These are phyloP conservation scores for Yamadazyma dushanensis DNA, from an alignment of 1,139 yeast species.

Conservation along the genomic window DNA sequence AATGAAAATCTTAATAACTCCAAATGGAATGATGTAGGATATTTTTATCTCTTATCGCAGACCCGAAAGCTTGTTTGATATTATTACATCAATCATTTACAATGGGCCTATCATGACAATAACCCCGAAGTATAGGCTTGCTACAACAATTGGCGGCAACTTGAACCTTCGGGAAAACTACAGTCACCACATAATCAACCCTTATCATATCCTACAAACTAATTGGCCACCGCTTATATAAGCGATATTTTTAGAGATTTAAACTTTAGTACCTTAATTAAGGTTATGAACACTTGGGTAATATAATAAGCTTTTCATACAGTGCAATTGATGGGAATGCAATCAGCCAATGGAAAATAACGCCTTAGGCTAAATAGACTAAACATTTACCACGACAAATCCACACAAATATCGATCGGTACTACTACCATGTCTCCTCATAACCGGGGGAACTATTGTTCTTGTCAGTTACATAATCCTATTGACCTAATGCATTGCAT, in stretches of 20 bases:
- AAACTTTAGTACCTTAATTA: slow-evolving; percentile 3
- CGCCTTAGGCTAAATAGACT: slow-evolving; percentile 5
- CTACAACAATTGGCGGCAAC: background rate
- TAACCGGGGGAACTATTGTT: no score
- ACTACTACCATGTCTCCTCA: background rate
- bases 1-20: no score
- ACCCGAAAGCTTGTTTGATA: background rate
- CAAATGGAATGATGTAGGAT: no score
- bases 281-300: slow-evolving; percentile 2
- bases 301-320: background rate
- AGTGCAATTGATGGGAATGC: background rate
- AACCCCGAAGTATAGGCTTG: no score
- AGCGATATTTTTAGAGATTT: background rate
- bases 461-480: no score
- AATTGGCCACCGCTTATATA: background rate
- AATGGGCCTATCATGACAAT: no score
- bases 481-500: no score
- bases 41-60: slow-evolving; percentile 1
- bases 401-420: background rate
- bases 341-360: background rate
- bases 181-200: background rate
- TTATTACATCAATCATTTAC: no score
- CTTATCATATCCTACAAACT: background rate
- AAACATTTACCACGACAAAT: background rate
- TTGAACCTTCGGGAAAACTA: no score